Evolutionary conservation across 257 asterid species (phyloP), one percentile per base, ranked within the genome.

Genomic region (Plantago major): DNA sequence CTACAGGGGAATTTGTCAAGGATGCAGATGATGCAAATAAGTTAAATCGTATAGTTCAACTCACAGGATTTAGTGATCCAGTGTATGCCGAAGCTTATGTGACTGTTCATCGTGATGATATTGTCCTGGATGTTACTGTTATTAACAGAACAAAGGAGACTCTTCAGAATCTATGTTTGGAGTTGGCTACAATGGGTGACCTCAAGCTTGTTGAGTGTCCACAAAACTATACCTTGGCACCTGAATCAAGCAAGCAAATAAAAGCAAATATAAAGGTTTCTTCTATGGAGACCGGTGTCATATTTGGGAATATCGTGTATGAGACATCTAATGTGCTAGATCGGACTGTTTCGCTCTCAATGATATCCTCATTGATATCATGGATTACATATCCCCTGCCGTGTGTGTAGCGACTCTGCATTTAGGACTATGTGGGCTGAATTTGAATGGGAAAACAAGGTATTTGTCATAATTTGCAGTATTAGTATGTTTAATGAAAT

Each of bases 401-500:
- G 2, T 22, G 86, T 73, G 50, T 90, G 97, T 63, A 85, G 90
- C 44, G 97, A 87, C 78, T 78, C 95, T 78, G 95, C 95, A 42
- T 90, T 90, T 78, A 84, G 96, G 70, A 76, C 96, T 65, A 90
- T 87, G 96, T 90, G 97, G 97, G 94, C 96, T 68, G 97, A 90
- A 75, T 90, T 90, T 79, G 97, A 90, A 75, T 90, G 97, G 97
- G 97, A 90, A 73, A 90, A 90, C 76, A 90, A 87, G 97, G 97
- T 90, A 85, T 18, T n/a, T 44, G 37, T 56, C 37, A 60, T 71
- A 4, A 40, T 19, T 16, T 42, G 12, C 40, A 43, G 11, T 28
- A 7, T 49, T 69, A 62, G 30, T 37, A 50, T 64, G 52, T 44
- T 50, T 17, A 38, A 13, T 46, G 12, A n/a, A 19, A 17, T 66